Evolutionary conservation across 2,329 filamentous ascomycete genomes (phyloP).

Genomic region (Ustilaginoidea virens): DNA sequence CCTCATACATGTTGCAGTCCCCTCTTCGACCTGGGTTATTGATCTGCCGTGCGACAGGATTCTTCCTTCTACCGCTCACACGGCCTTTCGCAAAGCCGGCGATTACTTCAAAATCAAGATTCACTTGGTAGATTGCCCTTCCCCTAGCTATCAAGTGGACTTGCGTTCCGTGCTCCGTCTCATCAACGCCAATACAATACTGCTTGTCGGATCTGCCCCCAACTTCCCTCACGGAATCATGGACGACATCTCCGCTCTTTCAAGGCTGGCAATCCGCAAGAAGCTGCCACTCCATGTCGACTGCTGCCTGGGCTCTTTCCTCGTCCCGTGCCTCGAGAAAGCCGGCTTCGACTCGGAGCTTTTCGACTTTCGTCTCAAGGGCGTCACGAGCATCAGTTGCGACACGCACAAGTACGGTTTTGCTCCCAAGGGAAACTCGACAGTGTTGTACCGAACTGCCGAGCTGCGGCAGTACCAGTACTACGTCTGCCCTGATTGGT

Average conservation of each 20-base stretch:
- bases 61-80: conserved; percentile 84
- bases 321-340: conserved; percentile 79
- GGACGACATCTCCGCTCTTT: conserved; percentile 79
- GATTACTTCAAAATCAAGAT: conserved; percentile 96
- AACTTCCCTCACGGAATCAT: conserved; percentile 99
- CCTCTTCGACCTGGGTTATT: no score
- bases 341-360: conserved; percentile 81
- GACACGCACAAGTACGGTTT: conserved; percentile 99
- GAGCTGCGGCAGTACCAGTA: conserved; percentile 80
- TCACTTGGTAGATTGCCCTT: conserved; percentile 75
- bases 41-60: conserved; percentile 46
- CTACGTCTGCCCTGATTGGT: conserved; percentile 91
- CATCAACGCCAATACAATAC: conserved; percentile 84
- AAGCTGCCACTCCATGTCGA: conserved; percentile 87
- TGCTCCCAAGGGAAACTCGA: conserved; percentile 93
- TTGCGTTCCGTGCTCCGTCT: conserved; percentile 63
- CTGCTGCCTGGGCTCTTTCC: conserved; percentile 92
- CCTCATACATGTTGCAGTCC: no score
- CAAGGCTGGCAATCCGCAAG: conserved; percentile 63
- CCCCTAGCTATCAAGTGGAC: conserved; percentile 73
- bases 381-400: conserved; percentile 88
- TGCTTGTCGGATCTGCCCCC: conserved; percentile 86
- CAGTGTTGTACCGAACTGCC: conserved; percentile 73
- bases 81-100: conserved; percentile 88
- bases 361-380: conserved; percentile 88